Conservation (phyloP, 2,329 filamentous ascomycete genomes). For the Ophiocordyceps australis region DNA sequence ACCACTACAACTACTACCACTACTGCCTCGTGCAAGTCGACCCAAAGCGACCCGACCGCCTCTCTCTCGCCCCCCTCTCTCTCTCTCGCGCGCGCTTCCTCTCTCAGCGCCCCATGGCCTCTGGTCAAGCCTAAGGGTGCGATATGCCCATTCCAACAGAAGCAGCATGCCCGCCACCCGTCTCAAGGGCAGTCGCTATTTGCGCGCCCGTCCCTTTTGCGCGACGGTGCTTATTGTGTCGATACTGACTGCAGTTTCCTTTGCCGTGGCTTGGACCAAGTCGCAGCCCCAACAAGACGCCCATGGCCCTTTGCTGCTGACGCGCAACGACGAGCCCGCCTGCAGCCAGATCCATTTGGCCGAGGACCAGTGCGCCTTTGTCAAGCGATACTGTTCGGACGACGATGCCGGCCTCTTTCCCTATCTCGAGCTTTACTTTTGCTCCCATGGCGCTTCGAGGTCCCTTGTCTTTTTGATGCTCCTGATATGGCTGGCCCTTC, state of each 20-base stretch:
- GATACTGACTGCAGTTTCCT: slow-evolving; percentile 24
- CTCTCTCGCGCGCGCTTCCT: too few species aligned
- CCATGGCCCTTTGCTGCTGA: slow-evolving; percentile 5
- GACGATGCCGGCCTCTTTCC: slow-evolving; percentile 81
- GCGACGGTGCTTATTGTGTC: slow-evolving; percentile 26
- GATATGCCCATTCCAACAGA: slow-evolving; percentile 4
- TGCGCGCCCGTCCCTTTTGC: slow-evolving; percentile 30
- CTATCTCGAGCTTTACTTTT: slow-evolving; percentile 87
- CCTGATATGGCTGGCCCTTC: slow-evolving; percentile 64
- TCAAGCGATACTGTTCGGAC: slow-evolving; percentile 64
- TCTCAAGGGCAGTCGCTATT: slow-evolving; percentile 15
- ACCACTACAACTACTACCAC: too few species aligned
- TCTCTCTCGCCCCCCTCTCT: too few species aligned
- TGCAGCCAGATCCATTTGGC: slow-evolving; percentile 68
- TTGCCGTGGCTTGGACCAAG: slow-evolving; percentile 5
- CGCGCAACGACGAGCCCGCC: slow-evolving; percentile 21
- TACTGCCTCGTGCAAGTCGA: too few species aligned
- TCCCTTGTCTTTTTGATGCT: slow-evolving; percentile 66
- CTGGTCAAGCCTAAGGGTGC: too few species aligned
- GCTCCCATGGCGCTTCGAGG: slow-evolving; percentile 47
- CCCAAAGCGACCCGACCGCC: too few species aligned
- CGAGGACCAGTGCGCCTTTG: slow-evolving; percentile 71
- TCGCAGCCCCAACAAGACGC: background rate
- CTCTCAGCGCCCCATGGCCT: too few species aligned
- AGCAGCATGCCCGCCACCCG: slow-evolving; percentile 4